Conservation (phyloP, 2,329 filamentous ascomycete species). For the Rutstroemia sp. region DNA sequence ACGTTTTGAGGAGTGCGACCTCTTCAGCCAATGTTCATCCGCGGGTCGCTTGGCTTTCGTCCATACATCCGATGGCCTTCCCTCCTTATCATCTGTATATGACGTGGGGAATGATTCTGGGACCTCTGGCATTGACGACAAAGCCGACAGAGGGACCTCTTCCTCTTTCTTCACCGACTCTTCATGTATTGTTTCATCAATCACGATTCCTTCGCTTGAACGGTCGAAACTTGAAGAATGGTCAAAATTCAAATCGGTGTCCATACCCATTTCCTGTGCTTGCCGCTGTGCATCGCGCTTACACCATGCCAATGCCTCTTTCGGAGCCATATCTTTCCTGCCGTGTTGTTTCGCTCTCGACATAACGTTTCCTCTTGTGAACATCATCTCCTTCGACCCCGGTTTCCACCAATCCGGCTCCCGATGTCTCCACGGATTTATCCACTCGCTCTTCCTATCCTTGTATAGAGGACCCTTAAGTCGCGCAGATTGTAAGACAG, state of each 20-base stretch:
- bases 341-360: constrained; percentile 17
- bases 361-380: constrained; percentile 19
- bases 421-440: constrained; percentile 42
- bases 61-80: background rate
- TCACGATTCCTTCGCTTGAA: background rate
- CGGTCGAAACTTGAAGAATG: background rate
- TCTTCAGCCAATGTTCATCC: constrained; percentile 26
- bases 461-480: constrained; percentile 52
- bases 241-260: background rate
- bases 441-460: constrained; percentile 40
- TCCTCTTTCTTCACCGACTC: background rate
- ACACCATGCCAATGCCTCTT: constrained; percentile 20
- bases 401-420: constrained; percentile 19
- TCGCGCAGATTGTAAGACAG: constrained; percentile 51
- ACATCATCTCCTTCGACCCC: constrained; percentile 19
- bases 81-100: background rate
- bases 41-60: constrained; percentile 16
- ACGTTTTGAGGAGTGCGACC: constrained; percentile 25
- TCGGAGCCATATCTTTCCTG: constrained; percentile 16
- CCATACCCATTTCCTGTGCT: constrained; percentile 5
- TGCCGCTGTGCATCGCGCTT: constrained; percentile 15
- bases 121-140: background rate
- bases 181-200: background rate
- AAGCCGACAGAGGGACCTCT: too few relatives aligned
- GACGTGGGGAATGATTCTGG: background rate